A percentile compares a stretch with the other conserved stretches of the same genome.
Conservation (phyloP, 306 rosid genomes). For the Castanopsis chinensis region DNA sequence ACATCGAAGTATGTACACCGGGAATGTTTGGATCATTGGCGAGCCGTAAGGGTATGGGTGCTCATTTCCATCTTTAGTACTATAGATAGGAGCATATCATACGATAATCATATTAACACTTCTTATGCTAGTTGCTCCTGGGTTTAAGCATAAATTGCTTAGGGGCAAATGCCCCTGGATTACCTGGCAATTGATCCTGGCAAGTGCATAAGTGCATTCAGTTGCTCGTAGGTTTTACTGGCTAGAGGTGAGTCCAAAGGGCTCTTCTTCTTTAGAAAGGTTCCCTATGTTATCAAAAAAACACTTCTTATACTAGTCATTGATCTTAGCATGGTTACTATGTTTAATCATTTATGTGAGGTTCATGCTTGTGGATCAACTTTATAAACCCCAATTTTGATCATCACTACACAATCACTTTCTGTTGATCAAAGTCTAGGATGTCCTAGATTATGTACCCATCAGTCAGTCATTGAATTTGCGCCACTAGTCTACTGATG, state of each 20-base stretch:
- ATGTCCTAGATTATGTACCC: background rate
- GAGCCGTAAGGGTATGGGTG: constrained; percentile 74
- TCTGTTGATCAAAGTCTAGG: background rate
- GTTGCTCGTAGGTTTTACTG: too few species aligned
- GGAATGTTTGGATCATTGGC: constrained; percentile 98
- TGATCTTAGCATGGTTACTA: background rate
- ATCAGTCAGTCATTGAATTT: background rate
- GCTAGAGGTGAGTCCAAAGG: too few species aligned
- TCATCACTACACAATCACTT: background rate
- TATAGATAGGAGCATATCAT: background rate
- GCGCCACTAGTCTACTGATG: background rate
- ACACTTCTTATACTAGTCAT: background rate
- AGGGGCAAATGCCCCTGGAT: too few species aligned
- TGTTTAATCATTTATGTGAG: background rate
- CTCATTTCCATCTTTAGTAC: constrained; percentile 19
- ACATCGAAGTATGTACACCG: constrained; percentile 95
- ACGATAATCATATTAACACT: background rate
- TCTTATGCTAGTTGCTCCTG: background rate
- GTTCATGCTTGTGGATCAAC: background rate
- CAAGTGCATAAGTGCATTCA: too few species aligned
- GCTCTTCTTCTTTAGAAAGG: too few species aligned
- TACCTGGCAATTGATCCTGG: too few species aligned
- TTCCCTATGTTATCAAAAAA: too few species aligned
- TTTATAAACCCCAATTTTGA: background rate
- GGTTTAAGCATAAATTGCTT: too few species aligned